Evolutionary conservation across 768 basidiomycete species (phyloP).

Genomic region (Lactarius psammicola): DNA sequence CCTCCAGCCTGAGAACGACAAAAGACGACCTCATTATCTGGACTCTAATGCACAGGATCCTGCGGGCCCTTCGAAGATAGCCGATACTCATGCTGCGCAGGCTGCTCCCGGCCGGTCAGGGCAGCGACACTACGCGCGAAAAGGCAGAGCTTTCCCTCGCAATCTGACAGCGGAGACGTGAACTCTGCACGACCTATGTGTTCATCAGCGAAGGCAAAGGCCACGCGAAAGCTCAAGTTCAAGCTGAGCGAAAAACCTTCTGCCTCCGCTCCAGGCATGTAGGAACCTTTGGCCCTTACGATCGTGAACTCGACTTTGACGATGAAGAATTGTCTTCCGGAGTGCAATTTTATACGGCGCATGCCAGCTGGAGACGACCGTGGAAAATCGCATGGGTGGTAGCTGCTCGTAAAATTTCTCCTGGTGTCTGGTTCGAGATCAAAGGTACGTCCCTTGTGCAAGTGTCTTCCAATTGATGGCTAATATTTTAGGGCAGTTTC

Average conservation of each 20-base stretch:
- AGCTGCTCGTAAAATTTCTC: constrained; percentile 67
- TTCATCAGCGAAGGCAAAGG: constrained; percentile 44
- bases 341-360: constrained; percentile 91
- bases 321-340: constrained; percentile 94
- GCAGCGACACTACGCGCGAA: constrained; percentile 25
- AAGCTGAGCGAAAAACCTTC: constrained; percentile 84
- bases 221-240: constrained; percentile 74
- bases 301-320: constrained; percentile 92
- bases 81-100: constrained; percentile 23
- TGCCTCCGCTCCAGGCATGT: constrained; percentile 78
- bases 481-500: constrained; percentile 60
- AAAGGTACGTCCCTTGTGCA: constrained; percentile 58
- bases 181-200: constrained; percentile 44
- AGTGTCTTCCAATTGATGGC: not conserved
- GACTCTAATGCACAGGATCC: constrained; percentile 43
- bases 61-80: constrained; percentile 32
- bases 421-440: constrained; percentile 96
- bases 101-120: constrained; percentile 27
- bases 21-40: constrained; percentile 61
- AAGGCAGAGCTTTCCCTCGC: constrained; percentile 31
- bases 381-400: constrained; percentile 78
- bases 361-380: constrained; percentile 84
- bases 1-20: constrained; percentile 33
- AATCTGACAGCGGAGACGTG: constrained; percentile 34
- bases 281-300: constrained; percentile 90